These are phyloP conservation scores for Poterioochromonas sp. DNA, from an alignment of 352 stramenopile species.

Conservation along the genomic window DNA sequence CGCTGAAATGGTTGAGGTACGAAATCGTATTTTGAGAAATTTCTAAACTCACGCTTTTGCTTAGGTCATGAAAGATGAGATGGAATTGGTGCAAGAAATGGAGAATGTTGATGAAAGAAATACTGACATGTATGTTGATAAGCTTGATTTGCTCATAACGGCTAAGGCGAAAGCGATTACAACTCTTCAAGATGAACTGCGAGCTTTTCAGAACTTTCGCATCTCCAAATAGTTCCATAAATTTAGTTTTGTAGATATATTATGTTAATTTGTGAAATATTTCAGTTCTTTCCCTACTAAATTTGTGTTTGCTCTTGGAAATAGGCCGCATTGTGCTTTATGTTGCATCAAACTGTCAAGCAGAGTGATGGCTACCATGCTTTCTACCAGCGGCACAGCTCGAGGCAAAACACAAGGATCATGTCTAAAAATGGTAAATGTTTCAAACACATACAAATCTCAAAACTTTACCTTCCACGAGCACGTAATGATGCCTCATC, in stretches of 20 bases:
- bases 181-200: not conserved
- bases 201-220: slow-evolving; percentile 4
- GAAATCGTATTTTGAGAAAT: not conserved
- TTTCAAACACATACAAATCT: not conserved
- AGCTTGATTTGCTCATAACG: not conserved
- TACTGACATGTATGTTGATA: not conserved
- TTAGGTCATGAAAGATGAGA: slow-evolving; percentile 32
- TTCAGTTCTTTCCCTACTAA: not conserved
- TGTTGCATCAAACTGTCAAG: slow-evolving; percentile 92
- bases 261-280: no score
- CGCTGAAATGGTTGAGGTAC: slow-evolving; percentile 23
- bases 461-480: not conserved
- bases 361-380: slow-evolving; percentile 91
- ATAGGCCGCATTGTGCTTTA: slow-evolving; percentile 70
- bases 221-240: no score
- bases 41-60: not conserved
- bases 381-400: slow-evolving; percentile 91
- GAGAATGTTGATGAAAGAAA: slow-evolving; percentile 3
- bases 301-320: no score
- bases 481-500: not conserved
- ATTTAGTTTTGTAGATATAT: no score
- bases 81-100: slow-evolving; percentile 31
- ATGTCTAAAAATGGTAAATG: slow-evolving; percentile 68
- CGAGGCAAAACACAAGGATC: slow-evolving; percentile 95
- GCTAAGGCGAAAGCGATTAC: not conserved